These are phyloP conservation scores for Malassezia sp. DNA, from an alignment of 1,284 basidiomycete species.

Conservation along the genomic window DNA sequence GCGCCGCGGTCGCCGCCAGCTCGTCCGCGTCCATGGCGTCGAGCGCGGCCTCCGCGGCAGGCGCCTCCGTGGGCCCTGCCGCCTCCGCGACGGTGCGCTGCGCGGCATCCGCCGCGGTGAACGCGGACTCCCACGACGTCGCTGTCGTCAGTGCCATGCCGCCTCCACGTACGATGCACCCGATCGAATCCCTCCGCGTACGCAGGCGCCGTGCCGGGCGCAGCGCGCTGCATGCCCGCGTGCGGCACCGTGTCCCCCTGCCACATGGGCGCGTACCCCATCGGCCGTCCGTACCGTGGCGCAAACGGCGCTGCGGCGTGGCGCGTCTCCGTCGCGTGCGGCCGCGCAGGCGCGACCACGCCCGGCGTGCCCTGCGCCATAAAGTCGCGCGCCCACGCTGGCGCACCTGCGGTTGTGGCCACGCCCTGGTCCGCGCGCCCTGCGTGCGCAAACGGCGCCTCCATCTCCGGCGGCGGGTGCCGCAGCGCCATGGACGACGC, in stretches of 20 bases:
- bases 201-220: too few relatives aligned
- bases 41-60: slow-evolving; percentile 4
- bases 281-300: slow-evolving; percentile 1
- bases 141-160: too few relatives aligned
- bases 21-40: slow-evolving; percentile 35
- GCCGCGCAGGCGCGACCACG: slow-evolving; percentile 3
- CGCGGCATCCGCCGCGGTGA: slow-evolving; percentile 29
- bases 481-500: slow-evolving; percentile 8
- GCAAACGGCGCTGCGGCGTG: not conserved
- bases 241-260: too few relatives aligned
- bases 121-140: slow-evolving; percentile 37
- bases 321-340: slow-evolving; percentile 7
- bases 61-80: slow-evolving; percentile 3
- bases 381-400: slow-evolving; percentile 32
- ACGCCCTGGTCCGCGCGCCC: too few relatives aligned
- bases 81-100: slow-evolving; percentile 10
- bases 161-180: slow-evolving; percentile 1
- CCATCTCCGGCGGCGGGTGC: slow-evolving; percentile 17
- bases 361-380: slow-evolving; percentile 16
- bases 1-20: slow-evolving; percentile 47
- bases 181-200: too few relatives aligned
- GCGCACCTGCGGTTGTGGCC: slow-evolving; percentile 11
- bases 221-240: too few relatives aligned
- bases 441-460: slow-evolving; percentile 25
- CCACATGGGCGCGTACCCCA: too few relatives aligned